Percentiles rank a stretch among this genome's conserved stretches.
Conservation (phyloP, 345 rosid species). For the Salix viminalis region DNA sequence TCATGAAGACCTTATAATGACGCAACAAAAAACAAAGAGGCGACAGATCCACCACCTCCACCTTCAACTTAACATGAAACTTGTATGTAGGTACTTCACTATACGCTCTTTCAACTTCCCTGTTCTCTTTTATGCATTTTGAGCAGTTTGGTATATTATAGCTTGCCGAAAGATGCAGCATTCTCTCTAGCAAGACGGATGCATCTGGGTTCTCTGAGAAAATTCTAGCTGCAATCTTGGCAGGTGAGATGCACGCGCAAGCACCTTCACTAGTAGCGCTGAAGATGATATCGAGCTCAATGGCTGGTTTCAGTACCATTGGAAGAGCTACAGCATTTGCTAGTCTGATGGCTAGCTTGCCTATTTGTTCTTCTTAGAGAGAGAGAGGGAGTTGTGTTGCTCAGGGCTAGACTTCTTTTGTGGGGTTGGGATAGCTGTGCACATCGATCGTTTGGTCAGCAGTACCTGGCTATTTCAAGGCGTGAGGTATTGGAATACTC, state of each 20-base stretch:
- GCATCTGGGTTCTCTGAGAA: slow-evolving; percentile 43
- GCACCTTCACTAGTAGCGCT: slow-evolving; percentile 7
- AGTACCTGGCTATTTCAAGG: too few relatives aligned
- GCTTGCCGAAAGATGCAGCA: slow-evolving; percentile 48
- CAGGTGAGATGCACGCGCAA: slow-evolving; percentile 31
- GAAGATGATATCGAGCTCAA: slow-evolving; percentile 43
- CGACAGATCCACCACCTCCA: slow-evolving; percentile 28
- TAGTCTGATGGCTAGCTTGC: slow-evolving; percentile 36
- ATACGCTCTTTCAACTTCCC: slow-evolving; percentile 30
- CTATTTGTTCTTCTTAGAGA: slow-evolving; percentile 25
- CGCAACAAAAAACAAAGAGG: slow-evolving; percentile 36
- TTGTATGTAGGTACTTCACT: slow-evolving; percentile 40
- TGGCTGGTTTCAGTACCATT: slow-evolving; percentile 42
- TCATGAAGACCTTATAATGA: slow-evolving; percentile 37
- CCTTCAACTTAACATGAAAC: slow-evolving; percentile 34
- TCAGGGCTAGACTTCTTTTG: neutral
- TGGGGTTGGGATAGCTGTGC: neutral
- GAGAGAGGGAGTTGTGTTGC: too few relatives aligned
- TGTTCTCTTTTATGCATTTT: neutral
- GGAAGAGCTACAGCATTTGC: slow-evolving; percentile 33
- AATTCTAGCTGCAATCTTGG: slow-evolving; percentile 36
- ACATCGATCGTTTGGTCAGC: too few relatives aligned
- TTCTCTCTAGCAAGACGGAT: slow-evolving; percentile 36
- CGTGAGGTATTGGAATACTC: too few relatives aligned
- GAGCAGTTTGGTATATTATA: slow-evolving; percentile 31